Percentiles rank a stretch among this genome's conserved stretches.
Evolutionary conservation across 2,329 filamentous ascomycete species (phyloP).

Genomic region (Talaromyces islandicus): DNA sequence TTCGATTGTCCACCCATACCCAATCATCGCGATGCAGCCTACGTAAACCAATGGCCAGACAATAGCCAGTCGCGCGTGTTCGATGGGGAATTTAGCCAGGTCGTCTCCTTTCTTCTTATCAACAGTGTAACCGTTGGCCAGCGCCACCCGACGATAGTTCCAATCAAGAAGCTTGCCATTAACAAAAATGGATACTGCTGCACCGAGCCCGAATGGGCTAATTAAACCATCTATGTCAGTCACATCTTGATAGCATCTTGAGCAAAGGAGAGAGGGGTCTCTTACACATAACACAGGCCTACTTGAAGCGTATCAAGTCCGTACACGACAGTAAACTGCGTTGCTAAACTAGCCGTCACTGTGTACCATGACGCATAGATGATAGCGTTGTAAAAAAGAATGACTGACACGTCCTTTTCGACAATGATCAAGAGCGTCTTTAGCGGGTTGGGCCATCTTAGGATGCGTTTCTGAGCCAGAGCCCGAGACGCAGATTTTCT

Average conservation of each 20-base stretch:
- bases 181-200: conserved; percentile 6
- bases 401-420: conserved; percentile 29
- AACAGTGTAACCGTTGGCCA: not conserved
- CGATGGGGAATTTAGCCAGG: conserved; percentile 14
- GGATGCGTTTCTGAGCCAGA: conserved; percentile 13
- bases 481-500: not conserved
- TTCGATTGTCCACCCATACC: conserved; percentile 3
- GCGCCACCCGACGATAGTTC: conserved; percentile 7
- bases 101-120: conserved; percentile 5
- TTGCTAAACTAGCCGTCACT: conserved; percentile 33
- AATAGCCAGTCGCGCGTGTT: conserved; percentile 12
- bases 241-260: not conserved
- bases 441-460: conserved; percentile 34
- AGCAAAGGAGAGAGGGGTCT: not conserved
- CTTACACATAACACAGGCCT: conserved; percentile 29
- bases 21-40: not conserved
- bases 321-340: conserved; percentile 31
- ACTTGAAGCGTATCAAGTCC: conserved; percentile 35
- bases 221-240: not conserved
- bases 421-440: conserved; percentile 27
- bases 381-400: conserved; percentile 33
- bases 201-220: not conserved
- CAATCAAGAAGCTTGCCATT: conserved; percentile 16
- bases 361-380: conserved; percentile 37
- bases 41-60: not conserved